Evolutionary conservation across 2,329 filamentous ascomycete genomes (phyloP), one percentile per base, ranked within the genome.

Genomic region (Xylaria sp.): DNA sequence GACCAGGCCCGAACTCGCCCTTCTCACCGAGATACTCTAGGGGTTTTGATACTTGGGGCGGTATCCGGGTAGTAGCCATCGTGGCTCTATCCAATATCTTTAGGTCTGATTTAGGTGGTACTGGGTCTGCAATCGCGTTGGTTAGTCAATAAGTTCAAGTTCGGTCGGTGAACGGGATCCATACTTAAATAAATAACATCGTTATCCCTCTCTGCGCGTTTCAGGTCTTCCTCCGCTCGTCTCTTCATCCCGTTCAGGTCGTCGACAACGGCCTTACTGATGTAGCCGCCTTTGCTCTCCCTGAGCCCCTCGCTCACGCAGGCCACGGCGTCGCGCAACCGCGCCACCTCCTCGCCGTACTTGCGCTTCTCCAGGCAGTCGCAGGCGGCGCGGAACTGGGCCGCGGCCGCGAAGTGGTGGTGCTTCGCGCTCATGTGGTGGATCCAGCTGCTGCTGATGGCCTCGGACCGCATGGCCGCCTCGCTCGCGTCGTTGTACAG

Each of bases 341-440:
- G 82, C 1, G 94, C 91, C 18, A 99, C 88, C 75, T 99, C 94
- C 69, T 99, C 94, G 44, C 94, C 94, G 62, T 97, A 99, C 68
- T 88, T 95, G 45, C 89, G 81, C 80, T 96, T 97, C 74, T 97
- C 94, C 13, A 99, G 72, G 63, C 91, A 94, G 67, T 97, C 92
- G 59, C 91, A 88, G 0, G 94, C 91, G 21, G 93, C 91, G 13
- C 94, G 82, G 65, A 93, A 97, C 69, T 99, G 94, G 0, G 94
- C 94, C 0, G 94, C 94, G 0, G 91, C 93, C 1, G 93, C 92
- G 74, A 99, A 97, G 72, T 97, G 94, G 68, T 97, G 90, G 68
- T 97, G 92, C 71, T 97, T 99, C 5, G 93, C 94, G 21, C 90
- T 92, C 83, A 95, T 92, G 70, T 97, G 93, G 72, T 97, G 93